Percentiles rank a stretch among this genome's conserved stretches.
These are phyloP conservation scores for Nitzschia sp. DNA, from an alignment of 108 stramenopile species.

Conservation along the genomic window DNA sequence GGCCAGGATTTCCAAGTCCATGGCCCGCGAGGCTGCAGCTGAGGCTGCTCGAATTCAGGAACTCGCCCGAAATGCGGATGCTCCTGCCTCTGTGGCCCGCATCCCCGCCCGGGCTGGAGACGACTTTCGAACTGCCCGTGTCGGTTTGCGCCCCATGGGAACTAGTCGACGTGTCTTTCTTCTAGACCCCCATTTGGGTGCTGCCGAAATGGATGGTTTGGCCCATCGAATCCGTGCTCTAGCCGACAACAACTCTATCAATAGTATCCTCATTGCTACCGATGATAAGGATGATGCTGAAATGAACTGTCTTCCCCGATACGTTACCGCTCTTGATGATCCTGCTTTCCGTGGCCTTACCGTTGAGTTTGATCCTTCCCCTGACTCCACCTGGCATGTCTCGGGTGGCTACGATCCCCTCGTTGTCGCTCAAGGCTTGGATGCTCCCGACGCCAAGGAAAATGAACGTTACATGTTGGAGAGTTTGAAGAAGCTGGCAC, in stretches of 20 bases:
- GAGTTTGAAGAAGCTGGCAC: slow-evolving; percentile 49
- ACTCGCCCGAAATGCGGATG: slow-evolving; percentile 31
- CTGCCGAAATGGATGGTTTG: slow-evolving; percentile 70
- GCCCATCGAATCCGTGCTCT: slow-evolving; percentile 65
- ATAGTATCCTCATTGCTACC: slow-evolving; percentile 61
- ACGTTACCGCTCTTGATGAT: slow-evolving; percentile 23
- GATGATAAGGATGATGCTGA: slow-evolving; percentile 54
- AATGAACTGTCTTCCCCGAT: slow-evolving; percentile 26
- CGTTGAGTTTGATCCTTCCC: slow-evolving; percentile 36
- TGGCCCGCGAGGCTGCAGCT: slow-evolving; percentile 34
- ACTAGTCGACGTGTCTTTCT: slow-evolving; percentile 71
- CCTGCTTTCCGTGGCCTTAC: slow-evolving; percentile 10
- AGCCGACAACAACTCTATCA: slow-evolving; percentile 60
- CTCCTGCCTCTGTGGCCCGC: slow-evolving; percentile 22
- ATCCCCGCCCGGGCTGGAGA: slow-evolving; percentile 33
- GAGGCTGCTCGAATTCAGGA: slow-evolving; percentile 25
- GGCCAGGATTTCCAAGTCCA: slow-evolving; percentile 33
- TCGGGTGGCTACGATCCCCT: slow-evolving; percentile 75
- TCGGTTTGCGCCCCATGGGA: slow-evolving; percentile 63
- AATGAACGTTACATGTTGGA: slow-evolving; percentile 45
- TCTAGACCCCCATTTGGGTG: slow-evolving; percentile 55
- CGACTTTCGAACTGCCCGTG: slow-evolving; percentile 32
- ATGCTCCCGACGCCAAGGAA: slow-evolving; percentile 6
- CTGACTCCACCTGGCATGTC: slow-evolving; percentile 55
- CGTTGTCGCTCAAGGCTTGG: slow-evolving; percentile 30